phyloP scores from a whole-genome alignment of 495 filamentous ascomycete genomes.

The Aspergillus haitiensis region DNA sequence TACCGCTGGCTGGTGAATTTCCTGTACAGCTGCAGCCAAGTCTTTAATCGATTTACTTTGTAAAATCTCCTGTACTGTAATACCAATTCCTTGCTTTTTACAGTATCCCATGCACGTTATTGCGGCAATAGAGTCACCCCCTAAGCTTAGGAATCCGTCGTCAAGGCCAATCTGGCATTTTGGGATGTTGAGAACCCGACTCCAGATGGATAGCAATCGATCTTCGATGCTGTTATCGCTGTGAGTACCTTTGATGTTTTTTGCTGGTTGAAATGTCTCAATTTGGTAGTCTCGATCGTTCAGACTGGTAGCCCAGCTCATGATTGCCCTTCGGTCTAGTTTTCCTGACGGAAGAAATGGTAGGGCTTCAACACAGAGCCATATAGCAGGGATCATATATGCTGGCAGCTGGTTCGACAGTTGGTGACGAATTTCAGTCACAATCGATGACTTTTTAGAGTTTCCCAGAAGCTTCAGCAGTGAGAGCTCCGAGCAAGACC shows the following conservation, averaged over 20 bases:
- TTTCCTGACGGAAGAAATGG: conserved; percentile 56
- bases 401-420: conserved; percentile 39
- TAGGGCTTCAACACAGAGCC: conserved; percentile 49
- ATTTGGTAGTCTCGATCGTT: conserved; percentile 29
- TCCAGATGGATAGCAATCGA: conserved; percentile 37
- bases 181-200: conserved; percentile 54
- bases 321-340: conserved; percentile 47
- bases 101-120: conserved; percentile 62
- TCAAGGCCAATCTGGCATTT: conserved; percentile 47
- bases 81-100: conserved; percentile 50
- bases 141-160: conserved; percentile 62
- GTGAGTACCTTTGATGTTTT: not conserved
- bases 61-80: conserved; percentile 54
- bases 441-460: conserved; percentile 27
- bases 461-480: conserved; percentile 30
- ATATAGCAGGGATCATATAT: conserved; percentile 59
- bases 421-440: conserved; percentile 35
- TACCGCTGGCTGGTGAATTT: conserved; percentile 30
- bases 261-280: not conserved
- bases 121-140: conserved; percentile 69
- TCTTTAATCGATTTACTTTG: conserved; percentile 49
- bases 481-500: conserved; percentile 25
- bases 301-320: conserved; percentile 37
- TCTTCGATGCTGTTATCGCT: not conserved
- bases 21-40: conserved; percentile 37